Evolutionary conservation across 2,329 filamentous ascomycete species (phyloP).

Genomic region (Penicillium sp.): DNA sequence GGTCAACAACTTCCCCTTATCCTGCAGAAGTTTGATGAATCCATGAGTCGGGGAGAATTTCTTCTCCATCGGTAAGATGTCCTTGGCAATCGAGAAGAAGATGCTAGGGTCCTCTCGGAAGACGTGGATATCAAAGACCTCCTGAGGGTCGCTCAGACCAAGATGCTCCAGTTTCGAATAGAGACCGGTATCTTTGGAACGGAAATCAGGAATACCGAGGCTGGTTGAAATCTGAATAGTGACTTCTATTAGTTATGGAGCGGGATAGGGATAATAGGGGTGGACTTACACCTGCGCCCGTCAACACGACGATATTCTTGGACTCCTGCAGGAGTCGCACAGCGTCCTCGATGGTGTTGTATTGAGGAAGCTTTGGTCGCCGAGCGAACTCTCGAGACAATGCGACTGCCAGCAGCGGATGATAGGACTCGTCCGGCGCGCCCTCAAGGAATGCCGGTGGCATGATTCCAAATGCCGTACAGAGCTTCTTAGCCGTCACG

Average conservation of each 20-base stretch:
- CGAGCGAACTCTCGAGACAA: constrained; percentile 82
- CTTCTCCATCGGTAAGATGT: constrained; percentile 81
- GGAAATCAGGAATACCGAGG: constrained; percentile 94
- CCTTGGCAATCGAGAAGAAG: constrained; percentile 90
- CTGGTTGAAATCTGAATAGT: constrained; percentile 78
- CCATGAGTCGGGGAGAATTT: constrained; percentile 90
- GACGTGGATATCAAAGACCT: constrained; percentile 89
- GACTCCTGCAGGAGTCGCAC: constrained; percentile 75
- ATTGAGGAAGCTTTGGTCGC: constrained; percentile 76
- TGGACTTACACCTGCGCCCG: constrained; percentile 74
- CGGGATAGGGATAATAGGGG: neutral
- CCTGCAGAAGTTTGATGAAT: constrained; percentile 88
- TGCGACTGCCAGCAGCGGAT: constrained; percentile 74
- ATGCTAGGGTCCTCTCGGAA: constrained; percentile 86
- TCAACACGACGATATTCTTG: constrained; percentile 89
- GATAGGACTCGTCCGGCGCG: constrained; percentile 74
- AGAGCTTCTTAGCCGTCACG: constrained; percentile 80
- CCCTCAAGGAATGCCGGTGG: constrained; percentile 77
- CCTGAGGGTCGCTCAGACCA: constrained; percentile 82
- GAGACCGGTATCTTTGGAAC: constrained; percentile 88
- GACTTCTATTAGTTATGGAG: neutral
- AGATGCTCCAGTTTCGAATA: constrained; percentile 84
- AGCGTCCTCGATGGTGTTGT: constrained; percentile 88
- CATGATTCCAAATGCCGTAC: constrained; percentile 82
- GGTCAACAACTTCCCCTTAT: constrained; percentile 86